Evolutionary conservation across 2,329 filamentous ascomycete species (phyloP).

Genomic region (Colletotrichum cordylinicola): DNA sequence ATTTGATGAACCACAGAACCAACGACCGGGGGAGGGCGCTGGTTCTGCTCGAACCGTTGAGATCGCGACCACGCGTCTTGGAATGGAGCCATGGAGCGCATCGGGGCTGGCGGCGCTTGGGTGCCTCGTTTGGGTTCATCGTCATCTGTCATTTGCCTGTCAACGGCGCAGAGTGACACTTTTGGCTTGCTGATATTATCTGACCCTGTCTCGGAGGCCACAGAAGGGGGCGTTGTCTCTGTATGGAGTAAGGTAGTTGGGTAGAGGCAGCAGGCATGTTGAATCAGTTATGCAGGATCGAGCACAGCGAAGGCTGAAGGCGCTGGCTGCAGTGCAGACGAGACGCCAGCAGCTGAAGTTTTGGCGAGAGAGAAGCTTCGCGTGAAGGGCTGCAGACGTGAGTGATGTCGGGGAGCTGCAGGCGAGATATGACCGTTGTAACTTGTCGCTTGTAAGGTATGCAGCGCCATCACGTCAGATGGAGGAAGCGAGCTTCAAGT

Average conservation of each 20-base stretch:
- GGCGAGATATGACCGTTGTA: background rate
- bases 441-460: background rate
- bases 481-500: background rate
- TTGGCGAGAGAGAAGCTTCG: background rate
- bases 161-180: background rate
- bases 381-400: background rate
- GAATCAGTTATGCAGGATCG: conserved; percentile 10
- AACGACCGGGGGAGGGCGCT: background rate
- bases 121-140: background rate
- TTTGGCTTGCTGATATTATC: background rate
- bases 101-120: background rate
- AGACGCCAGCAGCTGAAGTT: background rate
- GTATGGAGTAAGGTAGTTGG: background rate
- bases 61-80: background rate
- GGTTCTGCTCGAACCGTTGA: background rate
- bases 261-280: conserved; percentile 2
- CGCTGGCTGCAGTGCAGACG: background rate
- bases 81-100: background rate
- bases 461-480: conserved; percentile 1
- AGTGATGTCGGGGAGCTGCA: conserved; percentile 8
- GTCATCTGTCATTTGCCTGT: conserved; percentile 5
- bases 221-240: background rate
- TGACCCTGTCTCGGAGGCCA: conserved; percentile 9
- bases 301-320: background rate
- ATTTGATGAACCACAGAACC: conserved; percentile 10